Percentiles rank a stretch among this genome's conserved stretches.
These are phyloP conservation scores for Jatropha curcas DNA, from an alignment of 345 rosid species.

Conservation along the genomic window DNA sequence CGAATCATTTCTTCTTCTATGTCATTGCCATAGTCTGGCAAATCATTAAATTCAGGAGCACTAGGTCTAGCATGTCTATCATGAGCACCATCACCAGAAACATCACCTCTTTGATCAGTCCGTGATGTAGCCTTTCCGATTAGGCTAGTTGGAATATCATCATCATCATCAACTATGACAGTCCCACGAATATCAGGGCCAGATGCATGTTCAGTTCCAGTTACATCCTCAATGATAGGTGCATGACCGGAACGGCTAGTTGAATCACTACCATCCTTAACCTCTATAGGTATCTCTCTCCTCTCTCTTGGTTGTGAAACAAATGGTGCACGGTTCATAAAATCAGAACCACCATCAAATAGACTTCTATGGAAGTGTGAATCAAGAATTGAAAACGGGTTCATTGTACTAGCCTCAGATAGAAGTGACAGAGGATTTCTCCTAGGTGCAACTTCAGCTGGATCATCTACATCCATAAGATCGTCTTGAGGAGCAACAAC, in stretches of 20 bases:
- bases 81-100: conserved; percentile 22
- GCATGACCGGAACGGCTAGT: conserved; percentile 54
- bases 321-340: conserved; percentile 46
- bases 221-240: conserved; percentile 73
- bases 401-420: conserved; percentile 36
- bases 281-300: conserved; percentile 87
- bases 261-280: conserved; percentile 56
- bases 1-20: conserved; percentile 96
- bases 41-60: conserved; percentile 47
- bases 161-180: conserved; percentile 57
- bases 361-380: conserved; percentile 45
- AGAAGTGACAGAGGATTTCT: conserved; percentile 42
- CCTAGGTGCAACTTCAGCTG: conserved; percentile 38
- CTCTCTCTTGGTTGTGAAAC: conserved; percentile 84
- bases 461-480: conserved; percentile 87
- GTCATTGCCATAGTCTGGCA: conserved; percentile 64
- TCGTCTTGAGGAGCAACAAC: conserved; percentile 50
- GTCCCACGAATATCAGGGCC: conserved; percentile 54
- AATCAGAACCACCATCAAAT: conserved; percentile 44
- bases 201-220: conserved; percentile 51
- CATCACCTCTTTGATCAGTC: conserved; percentile 24
- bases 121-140: conserved; percentile 26
- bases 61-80: conserved; percentile 34
- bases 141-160: conserved; percentile 43
- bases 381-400: conserved; percentile 50